Percentiles rank a stretch among this genome's conserved stretches.
Evolutionary conservation across 2,329 filamentous ascomycete species (phyloP).

Genomic region (Teratosphaeria nubilosa): DNA sequence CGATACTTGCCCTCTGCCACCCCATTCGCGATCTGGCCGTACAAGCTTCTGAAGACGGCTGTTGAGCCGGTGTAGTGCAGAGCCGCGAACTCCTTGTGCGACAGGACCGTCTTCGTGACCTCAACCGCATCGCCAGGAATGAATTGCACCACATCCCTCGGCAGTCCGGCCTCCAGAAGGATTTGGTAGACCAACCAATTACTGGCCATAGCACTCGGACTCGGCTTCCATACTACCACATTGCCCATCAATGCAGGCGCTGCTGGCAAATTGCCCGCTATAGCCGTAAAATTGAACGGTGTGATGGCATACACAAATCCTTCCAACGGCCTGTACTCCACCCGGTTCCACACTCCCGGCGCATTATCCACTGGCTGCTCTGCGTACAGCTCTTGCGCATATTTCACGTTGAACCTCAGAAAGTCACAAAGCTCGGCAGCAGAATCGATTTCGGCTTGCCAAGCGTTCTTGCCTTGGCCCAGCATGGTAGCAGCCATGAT

Average conservation of each 20-base stretch:
- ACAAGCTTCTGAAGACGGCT: conserved; percentile 77
- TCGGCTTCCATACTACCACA: conserved; percentile 96
- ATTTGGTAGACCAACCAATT: conserved; percentile 89
- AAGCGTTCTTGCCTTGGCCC: conserved; percentile 95
- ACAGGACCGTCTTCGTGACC: conserved; percentile 67
- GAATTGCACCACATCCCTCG: conserved; percentile 84
- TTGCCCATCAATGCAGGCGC: conserved; percentile 85
- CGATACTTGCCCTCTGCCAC: conserved; percentile 73
- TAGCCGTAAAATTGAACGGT: conserved; percentile 96
- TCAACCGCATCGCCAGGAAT: conserved; percentile 79
- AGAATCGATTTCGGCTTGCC: conserved; percentile 97
- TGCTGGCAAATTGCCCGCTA: conserved; percentile 75
- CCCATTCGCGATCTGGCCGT: conserved; percentile 73
- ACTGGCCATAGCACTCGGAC: conserved; percentile 74
- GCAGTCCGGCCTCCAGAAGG: conserved; percentile 80
- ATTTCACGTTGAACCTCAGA: conserved; percentile 81
- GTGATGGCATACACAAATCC: conserved; percentile 92
- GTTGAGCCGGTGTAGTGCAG: conserved; percentile 94
- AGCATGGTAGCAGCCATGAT: conserved; percentile 94
- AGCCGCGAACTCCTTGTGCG: conserved; percentile 73
- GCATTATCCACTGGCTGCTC: conserved; percentile 80
- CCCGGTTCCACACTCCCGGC: conserved; percentile 79
- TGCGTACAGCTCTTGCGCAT: conserved; percentile 80
- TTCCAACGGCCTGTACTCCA: conserved; percentile 82
- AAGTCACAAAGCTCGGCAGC: conserved; percentile 91